Evolutionary conservation across 495 filamentous ascomycete species (phyloP).

Genomic region (Hypoxylon subgilvum): DNA sequence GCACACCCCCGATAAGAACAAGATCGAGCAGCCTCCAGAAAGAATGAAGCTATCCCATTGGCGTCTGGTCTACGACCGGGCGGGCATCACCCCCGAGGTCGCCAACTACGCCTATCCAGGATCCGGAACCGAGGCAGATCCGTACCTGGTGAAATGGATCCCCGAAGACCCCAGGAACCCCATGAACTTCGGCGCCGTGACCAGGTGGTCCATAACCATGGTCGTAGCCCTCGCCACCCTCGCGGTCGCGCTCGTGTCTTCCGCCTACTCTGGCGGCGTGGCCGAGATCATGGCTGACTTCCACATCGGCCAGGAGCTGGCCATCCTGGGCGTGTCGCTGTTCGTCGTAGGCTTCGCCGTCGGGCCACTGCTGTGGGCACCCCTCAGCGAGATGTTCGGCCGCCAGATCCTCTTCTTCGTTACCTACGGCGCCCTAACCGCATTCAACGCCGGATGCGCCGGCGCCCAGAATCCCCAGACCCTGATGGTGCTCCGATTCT

Average conservation of each 20-base stretch:
- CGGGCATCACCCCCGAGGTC: conserved; percentile 50
- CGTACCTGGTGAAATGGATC: conserved; percentile 73
- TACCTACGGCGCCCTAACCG: conserved; percentile 61
- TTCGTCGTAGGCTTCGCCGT: conserved; percentile 57
- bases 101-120: conserved; percentile 65
- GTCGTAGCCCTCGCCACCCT: conserved; percentile 64
- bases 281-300: conserved; percentile 47
- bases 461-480: conserved; percentile 7
- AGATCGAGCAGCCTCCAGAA: not conserved
- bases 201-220: conserved; percentile 64
- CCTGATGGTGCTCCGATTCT: conserved; percentile 67
- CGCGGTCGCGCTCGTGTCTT: conserved; percentile 61
- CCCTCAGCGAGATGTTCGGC: conserved; percentile 62
- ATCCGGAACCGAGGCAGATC: conserved; percentile 71
- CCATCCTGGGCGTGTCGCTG: conserved; percentile 50
- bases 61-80: conserved; percentile 32
- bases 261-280: conserved; percentile 48
- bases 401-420: conserved; percentile 63
- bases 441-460: conserved; percentile 58
- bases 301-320: conserved; percentile 46
- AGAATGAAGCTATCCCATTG: not conserved
- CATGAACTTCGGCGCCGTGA: conserved; percentile 56
- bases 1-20: too few species aligned
- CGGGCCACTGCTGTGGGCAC: conserved; percentile 50
- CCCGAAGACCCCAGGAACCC: conserved; percentile 71